Percentiles rank a stretch among this genome's conserved stretches.
Evolutionary conservation across 495 filamentous ascomycete species (phyloP).

Genomic region (Aspergillus campestris): DNA sequence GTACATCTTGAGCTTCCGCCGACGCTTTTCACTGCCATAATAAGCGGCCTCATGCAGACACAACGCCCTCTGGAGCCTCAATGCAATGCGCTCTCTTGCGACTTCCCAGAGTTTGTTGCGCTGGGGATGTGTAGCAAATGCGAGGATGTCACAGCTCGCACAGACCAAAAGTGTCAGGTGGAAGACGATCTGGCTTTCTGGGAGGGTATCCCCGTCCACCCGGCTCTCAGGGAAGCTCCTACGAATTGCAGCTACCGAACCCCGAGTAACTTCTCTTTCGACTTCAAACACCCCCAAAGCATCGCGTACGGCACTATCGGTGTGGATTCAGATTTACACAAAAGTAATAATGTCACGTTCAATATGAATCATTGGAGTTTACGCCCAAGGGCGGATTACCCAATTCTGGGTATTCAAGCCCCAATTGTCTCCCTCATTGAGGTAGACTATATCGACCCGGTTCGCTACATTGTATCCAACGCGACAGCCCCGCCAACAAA

Average conservation of each 20-base stretch:
- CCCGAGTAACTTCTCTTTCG: background rate
- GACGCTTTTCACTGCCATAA: background rate
- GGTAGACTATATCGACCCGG: background rate
- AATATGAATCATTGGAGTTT: background rate
- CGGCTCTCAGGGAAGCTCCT: background rate
- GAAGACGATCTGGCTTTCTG: background rate
- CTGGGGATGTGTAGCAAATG: slow-evolving; percentile 7
- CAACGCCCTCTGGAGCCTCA: background rate
- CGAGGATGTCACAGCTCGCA: slow-evolving; percentile 3
- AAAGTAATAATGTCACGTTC: background rate
- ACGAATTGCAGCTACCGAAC: slow-evolving; percentile 1
- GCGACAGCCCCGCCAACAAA: background rate
- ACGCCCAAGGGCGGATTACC: background rate
- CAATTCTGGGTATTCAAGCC: background rate
- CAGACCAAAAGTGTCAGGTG: slow-evolving; percentile 3
- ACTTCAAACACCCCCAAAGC: background rate
- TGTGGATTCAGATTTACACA: no score
- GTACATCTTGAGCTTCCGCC: background rate
- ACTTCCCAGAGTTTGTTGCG: slow-evolving; percentile 5
- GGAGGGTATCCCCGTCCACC: background rate
- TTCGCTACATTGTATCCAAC: background rate
- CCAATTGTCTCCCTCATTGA: background rate
- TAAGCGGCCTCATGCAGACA: slow-evolving; percentile 1
- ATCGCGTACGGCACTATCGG: no score
- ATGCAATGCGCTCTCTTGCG: slow-evolving; percentile 1